Evolutionary conservation across 2,329 filamentous ascomycete species (phyloP).

Genomic region (Cladobotryum mycophilum): DNA sequence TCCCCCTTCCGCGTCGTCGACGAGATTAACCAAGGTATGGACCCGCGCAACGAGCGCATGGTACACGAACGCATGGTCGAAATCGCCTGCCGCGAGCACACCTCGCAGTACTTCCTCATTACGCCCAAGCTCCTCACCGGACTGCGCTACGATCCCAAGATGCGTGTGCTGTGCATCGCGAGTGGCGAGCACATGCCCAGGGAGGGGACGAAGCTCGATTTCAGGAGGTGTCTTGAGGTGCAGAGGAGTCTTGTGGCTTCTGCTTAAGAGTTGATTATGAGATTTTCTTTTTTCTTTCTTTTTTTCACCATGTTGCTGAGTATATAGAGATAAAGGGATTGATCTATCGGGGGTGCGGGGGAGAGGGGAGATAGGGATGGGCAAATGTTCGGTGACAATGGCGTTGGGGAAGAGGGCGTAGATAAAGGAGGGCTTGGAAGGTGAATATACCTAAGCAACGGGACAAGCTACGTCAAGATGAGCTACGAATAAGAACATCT

Average conservation of each 20-base stretch:
- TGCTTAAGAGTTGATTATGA: background rate
- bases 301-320: no score
- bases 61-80: slow-evolving; percentile 98
- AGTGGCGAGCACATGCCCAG: slow-evolving; percentile 70
- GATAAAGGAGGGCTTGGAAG: no score
- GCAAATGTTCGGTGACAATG: no score
- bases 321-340: no score
- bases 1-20: slow-evolving; percentile 97
- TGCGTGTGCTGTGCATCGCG: slow-evolving; percentile 91
- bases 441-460: no score
- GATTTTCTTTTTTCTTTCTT: no score
- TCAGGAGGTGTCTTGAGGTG: slow-evolving; percentile 38
- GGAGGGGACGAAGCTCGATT: slow-evolving; percentile 46
- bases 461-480: no score
- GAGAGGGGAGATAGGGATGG: no score
- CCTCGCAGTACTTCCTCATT: slow-evolving; percentile 90
- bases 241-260: slow-evolving; percentile 35
- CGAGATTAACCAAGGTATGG: slow-evolving; percentile 99
- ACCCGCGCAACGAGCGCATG: slow-evolving; percentile 95
- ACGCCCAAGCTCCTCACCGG: slow-evolving; percentile 89
- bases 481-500: background rate
- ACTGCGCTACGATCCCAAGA: slow-evolving; percentile 78
- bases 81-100: slow-evolving; percentile 81
- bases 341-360: no score
- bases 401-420: no score